Evolutionary conservation across 2,329 filamentous ascomycete genomes (phyloP).

Genomic region (Chrysoporthe puriensis): DNA sequence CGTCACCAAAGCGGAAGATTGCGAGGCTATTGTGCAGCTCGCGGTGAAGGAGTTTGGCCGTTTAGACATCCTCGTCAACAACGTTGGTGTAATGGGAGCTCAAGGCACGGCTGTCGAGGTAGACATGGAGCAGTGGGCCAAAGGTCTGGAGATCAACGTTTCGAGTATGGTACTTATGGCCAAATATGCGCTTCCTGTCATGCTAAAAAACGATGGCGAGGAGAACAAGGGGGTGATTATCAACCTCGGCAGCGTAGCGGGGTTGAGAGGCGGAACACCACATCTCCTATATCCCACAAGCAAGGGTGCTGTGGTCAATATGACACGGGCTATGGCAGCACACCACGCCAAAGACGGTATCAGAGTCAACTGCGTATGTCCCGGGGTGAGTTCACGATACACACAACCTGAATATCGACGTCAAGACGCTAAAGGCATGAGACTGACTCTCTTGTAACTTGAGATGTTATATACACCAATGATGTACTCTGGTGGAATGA

Average conservation of each 20-base stretch:
- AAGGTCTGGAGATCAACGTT: constrained; percentile 64
- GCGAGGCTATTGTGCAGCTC: constrained; percentile 44
- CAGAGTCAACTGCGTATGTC: constrained; percentile 54
- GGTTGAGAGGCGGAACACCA: constrained; percentile 51
- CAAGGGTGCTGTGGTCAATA: constrained; percentile 54
- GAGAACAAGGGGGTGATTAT: constrained; percentile 55
- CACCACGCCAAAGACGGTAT: constrained; percentile 51
- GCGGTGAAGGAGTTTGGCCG: constrained; percentile 55
- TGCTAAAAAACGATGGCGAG: constrained; percentile 55
- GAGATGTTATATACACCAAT: constrained; percentile 52
- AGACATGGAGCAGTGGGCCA: constrained; percentile 61
- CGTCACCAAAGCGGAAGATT: constrained; percentile 56
- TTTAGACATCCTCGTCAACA: constrained; percentile 67
- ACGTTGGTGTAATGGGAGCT: constrained; percentile 64
- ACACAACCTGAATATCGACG: no score
- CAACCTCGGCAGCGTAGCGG: constrained; percentile 67
- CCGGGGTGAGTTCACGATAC: constrained; percentile 38
- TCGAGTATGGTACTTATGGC: constrained; percentile 68
- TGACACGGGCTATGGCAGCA: constrained; percentile 56
- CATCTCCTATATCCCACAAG: constrained; percentile 51
- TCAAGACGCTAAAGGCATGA: neutral
- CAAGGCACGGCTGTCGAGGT: constrained; percentile 63
- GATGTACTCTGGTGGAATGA: constrained; percentile 47
- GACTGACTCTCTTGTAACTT: neutral
- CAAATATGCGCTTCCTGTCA: constrained; percentile 63